Percentiles rank a stretch among this genome's conserved stretches.
Evolutionary conservation across 257 asterid genomes (phyloP).

Genomic region (Fraxinus americana): DNA sequence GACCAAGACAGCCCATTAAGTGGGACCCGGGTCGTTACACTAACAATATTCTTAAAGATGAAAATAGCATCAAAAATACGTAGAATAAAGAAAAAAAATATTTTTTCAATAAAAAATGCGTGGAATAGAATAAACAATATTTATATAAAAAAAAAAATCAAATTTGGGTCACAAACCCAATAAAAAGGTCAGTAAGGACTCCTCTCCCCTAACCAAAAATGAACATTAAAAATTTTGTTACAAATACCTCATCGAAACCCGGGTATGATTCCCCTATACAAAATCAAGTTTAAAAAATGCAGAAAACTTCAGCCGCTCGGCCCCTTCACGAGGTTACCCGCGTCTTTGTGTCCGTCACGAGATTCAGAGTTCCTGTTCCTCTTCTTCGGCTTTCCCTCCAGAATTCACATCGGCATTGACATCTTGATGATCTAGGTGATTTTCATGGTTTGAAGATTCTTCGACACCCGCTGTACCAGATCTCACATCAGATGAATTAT

Average conservation of each 20-base stretch:
- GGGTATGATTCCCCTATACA: background rate
- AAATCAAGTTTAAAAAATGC: background rate
- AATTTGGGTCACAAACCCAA: too few species aligned
- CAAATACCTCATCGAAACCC: background rate
- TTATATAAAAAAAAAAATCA: too few species aligned
- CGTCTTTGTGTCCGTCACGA: background rate
- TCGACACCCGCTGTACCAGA: conserved; percentile 12
- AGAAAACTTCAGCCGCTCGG: background rate
- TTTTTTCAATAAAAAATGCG: too few species aligned
- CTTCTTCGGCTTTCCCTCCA: background rate
- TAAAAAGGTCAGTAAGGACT: background rate
- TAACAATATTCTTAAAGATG: too few species aligned
- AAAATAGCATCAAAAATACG: too few species aligned
- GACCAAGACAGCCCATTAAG: too few species aligned
- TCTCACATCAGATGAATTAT: conserved; percentile 18
- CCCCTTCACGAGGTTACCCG: background rate
- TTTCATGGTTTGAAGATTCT: conserved; percentile 42
- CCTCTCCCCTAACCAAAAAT: background rate
- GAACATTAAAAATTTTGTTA: background rate
- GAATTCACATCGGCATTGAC: background rate
- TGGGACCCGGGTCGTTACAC: too few species aligned
- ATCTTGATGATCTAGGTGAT: background rate
- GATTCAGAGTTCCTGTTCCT: background rate
- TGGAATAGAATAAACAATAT: too few species aligned
- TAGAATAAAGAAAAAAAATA: too few species aligned